Evolutionary conservation across 139 green algal genomes (phyloP).

Genomic region (Chlamydomonas applanata): DNA sequence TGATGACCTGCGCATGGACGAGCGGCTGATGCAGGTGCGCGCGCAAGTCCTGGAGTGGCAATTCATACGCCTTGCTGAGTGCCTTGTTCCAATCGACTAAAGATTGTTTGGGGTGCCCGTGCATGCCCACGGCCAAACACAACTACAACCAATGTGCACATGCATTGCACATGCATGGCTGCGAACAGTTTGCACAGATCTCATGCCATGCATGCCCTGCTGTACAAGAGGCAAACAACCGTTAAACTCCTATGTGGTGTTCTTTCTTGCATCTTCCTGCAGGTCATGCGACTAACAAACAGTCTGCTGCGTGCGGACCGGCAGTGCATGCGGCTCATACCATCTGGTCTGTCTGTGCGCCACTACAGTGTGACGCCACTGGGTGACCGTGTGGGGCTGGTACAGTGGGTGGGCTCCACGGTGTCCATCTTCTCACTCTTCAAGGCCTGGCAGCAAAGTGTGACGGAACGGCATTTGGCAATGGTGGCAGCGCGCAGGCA

Average conservation of each 20-base stretch:
- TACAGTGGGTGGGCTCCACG: conserved; percentile 81
- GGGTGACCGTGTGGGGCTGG: conserved; percentile 66
- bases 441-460: conserved; percentile 64
- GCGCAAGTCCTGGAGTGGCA: not conserved
- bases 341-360: conserved; percentile 14
- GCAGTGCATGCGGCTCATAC: not conserved
- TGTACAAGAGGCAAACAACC: not conserved
- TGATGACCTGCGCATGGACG: conserved; percentile 87
- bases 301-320: conserved; percentile 42
- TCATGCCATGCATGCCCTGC: not conserved
- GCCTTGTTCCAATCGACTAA: no score
- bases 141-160: no score
- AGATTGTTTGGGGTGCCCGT: not conserved
- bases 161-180: no score
- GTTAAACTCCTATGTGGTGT: not conserved
- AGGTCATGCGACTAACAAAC: conserved; percentile 59
- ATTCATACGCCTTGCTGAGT: no score
- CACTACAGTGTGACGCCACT: conserved; percentile 81
- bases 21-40: conserved; percentile 76
- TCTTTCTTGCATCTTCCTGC: conserved; percentile 35
- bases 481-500: conserved; percentile 34
- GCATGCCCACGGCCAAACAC: no score
- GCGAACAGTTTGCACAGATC: no score
- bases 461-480: conserved; percentile 43
- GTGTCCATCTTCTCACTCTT: conserved; percentile 79